Percentiles rank a stretch among this genome's conserved stretches.
phyloP scores from a whole-genome alignment of 2,329 filamentous ascomycete species.

The Sodiomyces alkalinus region DNA sequence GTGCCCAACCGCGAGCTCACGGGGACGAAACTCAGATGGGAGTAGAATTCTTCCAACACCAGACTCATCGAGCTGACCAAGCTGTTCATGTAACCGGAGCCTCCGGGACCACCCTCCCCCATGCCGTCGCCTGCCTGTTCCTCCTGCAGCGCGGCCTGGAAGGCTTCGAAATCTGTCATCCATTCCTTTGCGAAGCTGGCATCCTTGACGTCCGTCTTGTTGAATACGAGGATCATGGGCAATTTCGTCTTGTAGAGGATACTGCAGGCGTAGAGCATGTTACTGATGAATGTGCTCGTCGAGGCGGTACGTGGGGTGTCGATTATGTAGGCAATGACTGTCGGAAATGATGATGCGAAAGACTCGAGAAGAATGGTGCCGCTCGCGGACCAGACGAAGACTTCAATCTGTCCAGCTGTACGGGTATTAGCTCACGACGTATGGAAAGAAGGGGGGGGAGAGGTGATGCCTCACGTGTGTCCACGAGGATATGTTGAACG shows the following conservation, averaged over 20 bases:
- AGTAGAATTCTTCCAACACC: constrained; percentile 95
- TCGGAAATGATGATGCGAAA: constrained; percentile 85
- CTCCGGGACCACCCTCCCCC: constrained; percentile 52
- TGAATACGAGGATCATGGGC: constrained; percentile 97
- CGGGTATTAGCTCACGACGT: constrained; percentile 4
- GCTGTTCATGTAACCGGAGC: constrained; percentile 92
- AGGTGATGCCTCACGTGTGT: too few relatives aligned
- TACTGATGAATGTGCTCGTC: constrained; percentile 97
- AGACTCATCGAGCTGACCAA: constrained; percentile 95
- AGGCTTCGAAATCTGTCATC: constrained; percentile 98
- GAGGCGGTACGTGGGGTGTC: constrained; percentile 88
- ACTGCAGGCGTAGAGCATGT: constrained; percentile 98
- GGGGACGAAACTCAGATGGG: constrained; percentile 80
- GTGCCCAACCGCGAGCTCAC: constrained; percentile 88
- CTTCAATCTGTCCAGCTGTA: constrained; percentile 78
- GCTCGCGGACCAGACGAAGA: constrained; percentile 95
- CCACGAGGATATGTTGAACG: constrained; percentile 75
- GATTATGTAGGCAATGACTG: constrained; percentile 93
- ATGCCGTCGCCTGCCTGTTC: constrained; percentile 71
- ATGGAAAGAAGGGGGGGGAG: too few relatives aligned
- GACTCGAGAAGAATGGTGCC: constrained; percentile 89
- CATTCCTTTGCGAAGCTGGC: constrained; percentile 88
- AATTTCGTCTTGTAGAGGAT: constrained; percentile 98
- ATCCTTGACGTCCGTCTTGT: constrained; percentile 94
- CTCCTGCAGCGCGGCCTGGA: constrained; percentile 67